phyloP scores from a whole-genome alignment of 2,329 filamentous ascomycete species.

The Nothopassalora personata region DNA sequence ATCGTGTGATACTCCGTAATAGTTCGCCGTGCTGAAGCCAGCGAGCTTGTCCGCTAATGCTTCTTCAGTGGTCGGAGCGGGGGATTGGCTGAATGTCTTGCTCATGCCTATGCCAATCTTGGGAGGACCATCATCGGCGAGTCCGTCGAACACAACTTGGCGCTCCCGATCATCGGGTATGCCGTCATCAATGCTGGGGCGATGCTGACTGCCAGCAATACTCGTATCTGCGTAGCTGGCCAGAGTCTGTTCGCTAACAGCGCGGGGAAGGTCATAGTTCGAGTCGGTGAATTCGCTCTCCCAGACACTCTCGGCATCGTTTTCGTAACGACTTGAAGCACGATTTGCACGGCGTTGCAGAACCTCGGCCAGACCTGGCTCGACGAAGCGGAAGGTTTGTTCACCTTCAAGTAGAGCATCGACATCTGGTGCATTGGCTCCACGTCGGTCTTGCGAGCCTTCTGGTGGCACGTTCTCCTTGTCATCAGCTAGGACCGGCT shows the following conservation, averaged over 20 bases:
- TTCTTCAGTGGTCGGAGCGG: not conserved
- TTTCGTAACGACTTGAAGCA: not conserved
- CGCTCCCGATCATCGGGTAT: not conserved
- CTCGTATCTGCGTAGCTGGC: slow-evolving; percentile 26
- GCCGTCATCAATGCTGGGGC: slow-evolving; percentile 2
- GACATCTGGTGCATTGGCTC: not conserved
- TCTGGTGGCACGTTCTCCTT: slow-evolving; percentile 19
- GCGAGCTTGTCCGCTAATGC: not conserved
- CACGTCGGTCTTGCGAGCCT: not conserved
- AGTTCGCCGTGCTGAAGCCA: not conserved
- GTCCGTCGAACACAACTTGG: not conserved
- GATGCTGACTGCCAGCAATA: slow-evolving; percentile 11
- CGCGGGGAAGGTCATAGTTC: slow-evolving; percentile 3
- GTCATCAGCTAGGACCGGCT: slow-evolving; percentile 10
- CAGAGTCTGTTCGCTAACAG: slow-evolving; percentile 8
- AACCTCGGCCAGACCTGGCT: not conserved
- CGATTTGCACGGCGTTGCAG: not conserved
- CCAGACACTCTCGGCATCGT: slow-evolving; percentile 6
- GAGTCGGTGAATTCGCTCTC: slow-evolving; percentile 12
- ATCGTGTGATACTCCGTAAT: not conserved
- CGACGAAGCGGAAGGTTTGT: slow-evolving; percentile 2
- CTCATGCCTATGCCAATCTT: not conserved
- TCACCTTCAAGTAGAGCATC: not conserved
- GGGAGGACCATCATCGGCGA: not conserved
- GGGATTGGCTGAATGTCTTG: not conserved